Evolutionary conservation across 495 filamentous ascomycete genomes (phyloP), one percentile per base, ranked within the genome.

Genomic region (Tuber indicum): DNA sequence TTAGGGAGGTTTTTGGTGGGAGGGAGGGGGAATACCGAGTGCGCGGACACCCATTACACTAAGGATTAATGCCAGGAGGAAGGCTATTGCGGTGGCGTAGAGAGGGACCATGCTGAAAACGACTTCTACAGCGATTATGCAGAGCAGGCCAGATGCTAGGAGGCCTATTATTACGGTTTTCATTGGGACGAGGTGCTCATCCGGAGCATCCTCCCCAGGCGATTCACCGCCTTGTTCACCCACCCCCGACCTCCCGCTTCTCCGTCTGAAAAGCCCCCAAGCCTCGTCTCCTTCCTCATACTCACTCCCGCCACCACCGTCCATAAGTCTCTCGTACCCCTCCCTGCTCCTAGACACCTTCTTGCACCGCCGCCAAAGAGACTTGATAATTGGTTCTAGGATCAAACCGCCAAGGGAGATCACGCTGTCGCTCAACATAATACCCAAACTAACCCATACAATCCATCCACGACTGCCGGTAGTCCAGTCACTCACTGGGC

Each of bases 401-500:
- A 93, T 87, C 41, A 99, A 87, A 86, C 93, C 94, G 7, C 92
- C 90, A 32, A 99, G 88, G 79, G 92, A 97, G 74, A 98, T 88
- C 6, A 98, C 86, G 3, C 94, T 92, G 85, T 99, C 96, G 12
- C 93, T 91, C 77, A 99, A 88, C 96, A 99, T 99, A 78, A 99
- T 96, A 1, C 96, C 93, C 45, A 99, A 85, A 75, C 92, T 95
- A 2, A 95, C 86, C 96, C 96, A 99, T 0, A 98, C 92, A 76
- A 99, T 97, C 96, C 96, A 99, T 36, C 95, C 96, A 86, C 98
- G 97, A 83, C 92, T 96, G 10, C 96, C 96, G 46, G 86, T 89
- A 75, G 91, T 91, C 96, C 96, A 99, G 82, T 96, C 92, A 42
- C 89, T 85, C 1, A 98, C 93, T 1, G 89, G 87, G 0, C 94